Conservation (phyloP, 1,284 basidiomycete species). For the Phellopilus nigrolimitatus region DNA sequence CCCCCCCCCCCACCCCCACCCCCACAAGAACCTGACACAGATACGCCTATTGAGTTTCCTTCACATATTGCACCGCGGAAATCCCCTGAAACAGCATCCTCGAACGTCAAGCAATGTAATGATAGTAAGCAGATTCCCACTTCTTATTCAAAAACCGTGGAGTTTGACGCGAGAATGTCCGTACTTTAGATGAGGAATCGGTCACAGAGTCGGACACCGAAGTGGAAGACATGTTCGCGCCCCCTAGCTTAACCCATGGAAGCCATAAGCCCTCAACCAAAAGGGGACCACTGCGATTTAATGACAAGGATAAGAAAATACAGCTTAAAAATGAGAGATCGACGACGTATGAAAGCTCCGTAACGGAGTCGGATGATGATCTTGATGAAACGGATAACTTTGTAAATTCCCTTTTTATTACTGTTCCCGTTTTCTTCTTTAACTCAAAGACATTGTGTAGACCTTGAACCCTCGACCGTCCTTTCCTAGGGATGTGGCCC, state of each 20-base stretch:
- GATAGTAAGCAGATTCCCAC: neutral
- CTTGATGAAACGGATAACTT: slow-evolving; percentile 11
- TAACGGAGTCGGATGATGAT: slow-evolving; percentile 18
- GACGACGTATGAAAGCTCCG: slow-evolving; percentile 11
- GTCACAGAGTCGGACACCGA: slow-evolving; percentile 44
- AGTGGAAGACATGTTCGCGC: slow-evolving; percentile 8
- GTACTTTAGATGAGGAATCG: slow-evolving; percentile 28
- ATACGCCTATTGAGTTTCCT: neutral
- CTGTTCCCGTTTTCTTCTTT: neutral
- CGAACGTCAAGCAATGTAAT: neutral
- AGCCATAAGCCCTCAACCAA: neutral
- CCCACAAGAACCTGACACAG: slow-evolving; percentile 6
- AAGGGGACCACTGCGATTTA: too few relatives aligned
- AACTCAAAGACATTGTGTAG: slow-evolving; percentile 25
- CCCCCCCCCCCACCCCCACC: too few relatives aligned
- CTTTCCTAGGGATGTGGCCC: slow-evolving; percentile 44
- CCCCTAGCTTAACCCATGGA: neutral
- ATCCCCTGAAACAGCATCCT: neutral
- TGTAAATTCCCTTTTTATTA: slow-evolving; percentile 2
- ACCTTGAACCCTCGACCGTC: slow-evolving; percentile 43
- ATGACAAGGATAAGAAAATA: too few relatives aligned
- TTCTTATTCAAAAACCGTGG: too few relatives aligned
- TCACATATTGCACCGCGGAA: neutral
- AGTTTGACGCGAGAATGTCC: neutral
- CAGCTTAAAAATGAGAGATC: neutral